Base-by-base conservation (phyloP, 2,329 filamentous ascomycete species). In the Fusarium equiseti region DNA sequence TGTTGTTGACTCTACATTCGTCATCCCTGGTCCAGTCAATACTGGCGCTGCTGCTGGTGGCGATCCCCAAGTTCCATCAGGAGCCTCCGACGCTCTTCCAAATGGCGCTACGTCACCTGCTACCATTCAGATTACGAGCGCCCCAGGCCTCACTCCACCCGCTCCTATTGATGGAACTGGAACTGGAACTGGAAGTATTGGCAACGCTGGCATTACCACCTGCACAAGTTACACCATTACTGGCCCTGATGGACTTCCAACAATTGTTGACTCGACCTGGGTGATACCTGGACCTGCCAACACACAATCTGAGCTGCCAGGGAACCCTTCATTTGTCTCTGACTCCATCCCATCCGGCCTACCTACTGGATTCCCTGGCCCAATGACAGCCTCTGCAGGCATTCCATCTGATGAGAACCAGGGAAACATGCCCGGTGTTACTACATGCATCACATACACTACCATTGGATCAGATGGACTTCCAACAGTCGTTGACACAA, bases 191-290 rank as follows among this genome's bases (percentile, higher is more conserved):
- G 63, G 62, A 13, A 60, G 35, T 5, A 31, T 55, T 27, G 64
- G 52, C n/a, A 66, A 43, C n/a, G 42, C 15, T 22, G 63, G 20
- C 3, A 54, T 73, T 26, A 73, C 74, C 11, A 74, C 73, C 11
- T 76, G 74, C 40, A 74, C 72, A 12, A 77, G 61, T 26, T 76
- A 70, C 60, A 76, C 75, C 35, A 59, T 63, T 24, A 72, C 60
- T 53, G 75, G 74, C 40, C 15, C 63, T 2, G 56, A 76, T 60
- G 74, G 74, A 31, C 59, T 72, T n/a, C 73, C 76, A 18, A 80
- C 76, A 15, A 62, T 78, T 44, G 62, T 78, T 16, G 78, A 79
- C 49, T 75, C 79, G 6, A 81, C 79, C 13, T 74, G 78, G 68
- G 70, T 78, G 9, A 64, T 79, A 26, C 70, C 76, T 26, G 71